Percentiles rank a stretch among this genome's conserved stretches.
These are phyloP conservation scores for Chalciporus sp. DNA, from an alignment of 1,284 basidiomycete species.

Conservation along the genomic window DNA sequence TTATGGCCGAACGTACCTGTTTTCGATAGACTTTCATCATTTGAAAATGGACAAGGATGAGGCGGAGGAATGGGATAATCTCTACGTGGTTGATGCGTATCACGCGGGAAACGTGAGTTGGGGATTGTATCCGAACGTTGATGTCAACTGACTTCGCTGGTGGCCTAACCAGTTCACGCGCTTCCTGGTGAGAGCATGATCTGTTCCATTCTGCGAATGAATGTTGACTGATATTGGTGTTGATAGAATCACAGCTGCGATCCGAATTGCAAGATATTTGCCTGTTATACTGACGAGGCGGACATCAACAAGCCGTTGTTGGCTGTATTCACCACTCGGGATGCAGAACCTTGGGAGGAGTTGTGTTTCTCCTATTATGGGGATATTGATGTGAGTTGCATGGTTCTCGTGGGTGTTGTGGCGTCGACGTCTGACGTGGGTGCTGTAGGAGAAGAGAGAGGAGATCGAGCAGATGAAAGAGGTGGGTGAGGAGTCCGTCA, in stretches of 20 bases:
- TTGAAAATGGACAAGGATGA: conserved; percentile 44
- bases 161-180: conserved; percentile 65
- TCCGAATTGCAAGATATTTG: conserved; percentile 76
- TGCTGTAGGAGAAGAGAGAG: conserved; percentile 22
- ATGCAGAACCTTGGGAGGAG: conserved; percentile 72
- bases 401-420: neutral
- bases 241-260: conserved; percentile 86
- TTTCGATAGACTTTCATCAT: conserved; percentile 79
- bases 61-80: conserved; percentile 38
- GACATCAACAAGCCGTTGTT: conserved; percentile 63
- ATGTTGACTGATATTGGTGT: conserved; percentile 3
- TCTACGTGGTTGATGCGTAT: conserved; percentile 79
- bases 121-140: neutral
- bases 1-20: conserved; percentile 82
- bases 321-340: conserved; percentile 68
- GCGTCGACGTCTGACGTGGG: neutral
- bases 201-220: conserved; percentile 12
- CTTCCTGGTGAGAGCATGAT: conserved; percentile 54
- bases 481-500: conserved; percentile 10
- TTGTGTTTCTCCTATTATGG: conserved; percentile 84
- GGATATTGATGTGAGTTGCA: conserved; percentile 39
- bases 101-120: conserved; percentile 80
- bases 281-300: conserved; percentile 71
- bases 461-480: conserved; percentile 13
- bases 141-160: conserved; percentile 15